These are phyloP conservation scores for Heteromeles arbutifolia DNA, from an alignment of 306 rosid species.

Conservation along the genomic window DNA sequence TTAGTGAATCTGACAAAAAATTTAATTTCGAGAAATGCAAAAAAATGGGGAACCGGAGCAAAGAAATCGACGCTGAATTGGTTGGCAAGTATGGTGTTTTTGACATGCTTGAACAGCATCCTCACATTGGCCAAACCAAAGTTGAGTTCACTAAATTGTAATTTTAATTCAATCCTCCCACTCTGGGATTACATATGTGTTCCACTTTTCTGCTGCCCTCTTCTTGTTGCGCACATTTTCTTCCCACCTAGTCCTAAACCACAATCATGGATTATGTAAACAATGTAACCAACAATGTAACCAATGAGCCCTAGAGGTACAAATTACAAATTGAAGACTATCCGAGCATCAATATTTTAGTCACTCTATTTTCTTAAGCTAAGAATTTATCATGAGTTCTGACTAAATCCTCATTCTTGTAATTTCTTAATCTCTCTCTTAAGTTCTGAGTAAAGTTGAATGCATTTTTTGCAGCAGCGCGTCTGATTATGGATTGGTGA, in stretches of 20 bases:
- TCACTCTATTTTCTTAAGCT: too few relatives aligned
- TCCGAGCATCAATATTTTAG: too few relatives aligned
- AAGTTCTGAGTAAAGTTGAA: neutral
- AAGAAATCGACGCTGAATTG: constrained; percentile 4
- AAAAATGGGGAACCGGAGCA: constrained; percentile 2
- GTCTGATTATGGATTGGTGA: constrained; percentile 78
- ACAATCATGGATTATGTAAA: neutral
- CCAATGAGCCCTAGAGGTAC: neutral
- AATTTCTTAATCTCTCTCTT: neutral
- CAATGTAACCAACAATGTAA: too few relatives aligned
- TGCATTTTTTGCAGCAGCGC: constrained; percentile 60
- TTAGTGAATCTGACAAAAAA: neutral
- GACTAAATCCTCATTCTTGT: neutral
- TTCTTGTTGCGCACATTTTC: neutral
- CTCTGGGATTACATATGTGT: neutral
- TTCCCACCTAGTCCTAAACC: neutral
- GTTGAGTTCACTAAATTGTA: neutral
- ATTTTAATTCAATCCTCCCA: neutral
- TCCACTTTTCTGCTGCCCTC: neutral
- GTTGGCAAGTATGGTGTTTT: constrained; percentile 18
- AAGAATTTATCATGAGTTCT: too few relatives aligned
- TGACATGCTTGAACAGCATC: constrained; percentile 38
- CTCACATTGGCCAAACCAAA: constrained; percentile 62
- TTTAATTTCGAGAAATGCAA: constrained; percentile 33
- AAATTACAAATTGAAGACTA: too few relatives aligned